Evolutionary conservation across 495 filamentous ascomycete genomes (phyloP), one percentile per base, ranked within the genome.

Genomic region (Margaritispora aquatica): DNA sequence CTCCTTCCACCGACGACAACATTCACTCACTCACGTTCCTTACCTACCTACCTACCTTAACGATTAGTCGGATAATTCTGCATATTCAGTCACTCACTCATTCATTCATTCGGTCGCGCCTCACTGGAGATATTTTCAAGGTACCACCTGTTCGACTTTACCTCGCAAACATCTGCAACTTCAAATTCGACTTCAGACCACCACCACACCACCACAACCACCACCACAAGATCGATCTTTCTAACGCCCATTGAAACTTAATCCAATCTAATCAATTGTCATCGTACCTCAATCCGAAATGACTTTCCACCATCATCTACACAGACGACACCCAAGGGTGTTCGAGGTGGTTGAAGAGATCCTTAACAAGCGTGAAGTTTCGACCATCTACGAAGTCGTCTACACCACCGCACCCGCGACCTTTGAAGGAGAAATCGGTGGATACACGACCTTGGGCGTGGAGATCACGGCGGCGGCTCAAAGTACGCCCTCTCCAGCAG

Each of bases 381-480:
- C 64, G 79, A 53, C 70, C 74, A 2, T 71, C 73, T 19, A 74
- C 79, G 31, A 44, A 44, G 38, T 44, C 15, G 78, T 86, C 13
- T 83, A 83, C 66, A 68, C 79, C 53, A 87, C 85, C 10, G 72
- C 80, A 46, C 55, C 73, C 5, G 65, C 75, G 27, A 84, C 81
- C 21, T 87, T 85, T 51, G 69, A 73, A 29, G 84, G 83, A 15
- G 72, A 77, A 1, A 69, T 84, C 47, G 83, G 68, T 47, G 83
- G 83, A 41, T 84, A 79, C 59, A 70, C 75, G 47, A 86, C 84
- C 8, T 38, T 75, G 44, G 65, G 66, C 34, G 54, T 63, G n/a
- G 38, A 44, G n/a, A 22, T 36, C 17, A 52, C 36, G 2, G 26
- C 59, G 5, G 15, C 51, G 2, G 47, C 53, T 51, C 29, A 9